These are phyloP conservation scores for Anthracocystis setariae DNA, from an alignment of 1,284 basidiomycete species.

Conservation along the genomic window DNA sequence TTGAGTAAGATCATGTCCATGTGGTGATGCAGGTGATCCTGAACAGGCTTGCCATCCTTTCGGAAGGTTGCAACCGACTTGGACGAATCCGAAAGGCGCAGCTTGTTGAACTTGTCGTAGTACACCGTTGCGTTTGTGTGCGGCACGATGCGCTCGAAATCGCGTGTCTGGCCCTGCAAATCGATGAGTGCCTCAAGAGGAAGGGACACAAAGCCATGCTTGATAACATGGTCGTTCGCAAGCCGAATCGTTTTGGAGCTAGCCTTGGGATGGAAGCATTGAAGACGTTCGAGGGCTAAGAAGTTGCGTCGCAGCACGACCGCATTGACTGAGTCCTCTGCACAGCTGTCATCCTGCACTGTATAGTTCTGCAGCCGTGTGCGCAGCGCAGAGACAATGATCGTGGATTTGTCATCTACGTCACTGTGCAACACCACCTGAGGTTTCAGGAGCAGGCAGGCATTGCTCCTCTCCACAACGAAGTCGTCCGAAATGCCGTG, in stretches of 20 bases:
- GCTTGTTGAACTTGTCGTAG: conserved; percentile 89
- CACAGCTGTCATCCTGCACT: conserved; percentile 81
- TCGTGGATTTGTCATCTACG: conserved; percentile 74
- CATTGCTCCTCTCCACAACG: conserved; percentile 74
- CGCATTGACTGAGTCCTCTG: conserved; percentile 85
- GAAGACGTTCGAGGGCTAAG: conserved; percentile 79
- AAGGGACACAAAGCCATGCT: conserved; percentile 71
- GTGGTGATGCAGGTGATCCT: conserved; percentile 81
- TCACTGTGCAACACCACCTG: conserved; percentile 85
- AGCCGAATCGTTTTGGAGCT: conserved; percentile 28
- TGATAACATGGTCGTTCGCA: conserved; percentile 57
- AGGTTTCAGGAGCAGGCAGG: conserved; percentile 87
- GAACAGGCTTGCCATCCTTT: conserved; percentile 59
- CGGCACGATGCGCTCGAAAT: conserved; percentile 81
- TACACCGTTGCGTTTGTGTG: conserved; percentile 86
- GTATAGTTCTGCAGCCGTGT: conserved; percentile 82
- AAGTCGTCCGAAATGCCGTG: conserved; percentile 69
- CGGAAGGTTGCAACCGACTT: conserved; percentile 70
- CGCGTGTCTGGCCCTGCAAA: conserved; percentile 34
- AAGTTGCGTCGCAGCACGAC: conserved; percentile 86
- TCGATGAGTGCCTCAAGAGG: conserved; percentile 79
- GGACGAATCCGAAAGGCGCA: conserved; percentile 76
- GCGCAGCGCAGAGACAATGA: conserved; percentile 83
- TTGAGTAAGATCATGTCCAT: conserved; percentile 84
- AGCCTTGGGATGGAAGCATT: conserved; percentile 82